These are phyloP conservation scores for Phytophthora sp. DNA, from an alignment of 352 stramenopile genomes.

Conservation along the genomic window DNA sequence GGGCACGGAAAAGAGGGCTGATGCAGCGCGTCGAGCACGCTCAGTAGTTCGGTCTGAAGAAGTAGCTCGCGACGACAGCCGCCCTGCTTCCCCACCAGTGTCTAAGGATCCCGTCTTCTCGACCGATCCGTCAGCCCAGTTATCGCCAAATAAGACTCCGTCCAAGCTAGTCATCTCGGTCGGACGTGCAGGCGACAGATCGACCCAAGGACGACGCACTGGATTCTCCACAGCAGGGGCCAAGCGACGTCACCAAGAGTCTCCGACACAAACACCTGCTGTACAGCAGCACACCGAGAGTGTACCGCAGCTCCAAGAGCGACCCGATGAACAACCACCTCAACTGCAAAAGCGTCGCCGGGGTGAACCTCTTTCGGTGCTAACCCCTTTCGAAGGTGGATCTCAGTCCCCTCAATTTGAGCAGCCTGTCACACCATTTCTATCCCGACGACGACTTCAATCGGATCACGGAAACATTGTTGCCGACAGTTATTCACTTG, in stretches of 20 bases:
- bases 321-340: background rate
- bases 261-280: too few relatives aligned
- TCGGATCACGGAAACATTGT: background rate
- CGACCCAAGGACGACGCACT: background rate
- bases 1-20: conserved; percentile 13
- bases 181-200: background rate
- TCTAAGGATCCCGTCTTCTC: conserved; percentile 3
- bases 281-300: too few relatives aligned
- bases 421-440: background rate
- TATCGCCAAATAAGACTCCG: conserved; percentile 11
- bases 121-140: background rate
- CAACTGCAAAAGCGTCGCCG: conserved; percentile 21
- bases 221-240: conserved; percentile 4
- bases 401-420: conserved; percentile 30
- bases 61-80: background rate
- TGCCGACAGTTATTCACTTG: conserved; percentile 19
- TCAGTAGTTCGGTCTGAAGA: background rate
- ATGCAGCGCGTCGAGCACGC: background rate
- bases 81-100: conserved; percentile 7
- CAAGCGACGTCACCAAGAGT: conserved; percentile 22
- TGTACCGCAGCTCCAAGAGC: background rate
- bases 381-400: background rate
- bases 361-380: conserved; percentile 2
- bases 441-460: background rate
- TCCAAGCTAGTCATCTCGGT: conserved; percentile 24